These are phyloP conservation scores for Cyclotella sp. DNA, from an alignment of 108 stramenopile genomes.

Conservation along the genomic window DNA sequence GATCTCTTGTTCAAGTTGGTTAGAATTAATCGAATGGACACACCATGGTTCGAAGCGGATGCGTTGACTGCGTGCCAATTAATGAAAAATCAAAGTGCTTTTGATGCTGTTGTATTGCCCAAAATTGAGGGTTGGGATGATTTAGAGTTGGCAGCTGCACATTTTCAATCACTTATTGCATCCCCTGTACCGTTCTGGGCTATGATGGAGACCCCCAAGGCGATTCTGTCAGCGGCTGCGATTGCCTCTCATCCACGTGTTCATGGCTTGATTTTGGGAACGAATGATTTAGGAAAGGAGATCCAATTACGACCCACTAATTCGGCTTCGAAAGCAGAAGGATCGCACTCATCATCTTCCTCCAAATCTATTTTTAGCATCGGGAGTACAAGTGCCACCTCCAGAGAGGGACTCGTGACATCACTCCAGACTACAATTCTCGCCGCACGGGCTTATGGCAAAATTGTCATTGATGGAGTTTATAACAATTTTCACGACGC, in stretches of 20 bases:
- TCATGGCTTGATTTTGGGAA: constrained; percentile 21
- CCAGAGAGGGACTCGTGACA: constrained; percentile 12
- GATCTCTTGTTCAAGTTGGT: constrained; percentile 4
- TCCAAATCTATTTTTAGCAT: neutral
- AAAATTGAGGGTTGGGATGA: constrained; percentile 23
- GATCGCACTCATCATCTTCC: neutral
- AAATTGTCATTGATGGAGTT: constrained; percentile 28
- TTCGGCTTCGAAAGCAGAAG: neutral
- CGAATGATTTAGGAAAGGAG: constrained; percentile 17
- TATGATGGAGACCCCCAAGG: constrained; percentile 33
- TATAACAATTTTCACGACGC: constrained; percentile 25
- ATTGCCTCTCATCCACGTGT: constrained; percentile 29
- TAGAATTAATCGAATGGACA: constrained; percentile 16
- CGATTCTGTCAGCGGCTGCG: constrained; percentile 7
- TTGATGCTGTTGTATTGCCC: constrained; percentile 11
- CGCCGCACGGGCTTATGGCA: constrained; percentile 16
- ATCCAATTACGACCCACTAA: neutral
- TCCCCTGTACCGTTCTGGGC: constrained; percentile 18
- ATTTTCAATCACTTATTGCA: neutral
- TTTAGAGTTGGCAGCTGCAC: neutral
- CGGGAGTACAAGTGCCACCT: neutral
- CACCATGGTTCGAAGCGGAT: constrained; percentile 29
- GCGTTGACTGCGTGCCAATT: neutral
- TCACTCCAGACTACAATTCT: constrained; percentile 21
- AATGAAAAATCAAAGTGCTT: neutral